A percentile compares a stretch with the other conserved stretches of the same genome.
Conservation (phyloP, 1,284 basidiomycete genomes). For the Leccinum huronense region DNA sequence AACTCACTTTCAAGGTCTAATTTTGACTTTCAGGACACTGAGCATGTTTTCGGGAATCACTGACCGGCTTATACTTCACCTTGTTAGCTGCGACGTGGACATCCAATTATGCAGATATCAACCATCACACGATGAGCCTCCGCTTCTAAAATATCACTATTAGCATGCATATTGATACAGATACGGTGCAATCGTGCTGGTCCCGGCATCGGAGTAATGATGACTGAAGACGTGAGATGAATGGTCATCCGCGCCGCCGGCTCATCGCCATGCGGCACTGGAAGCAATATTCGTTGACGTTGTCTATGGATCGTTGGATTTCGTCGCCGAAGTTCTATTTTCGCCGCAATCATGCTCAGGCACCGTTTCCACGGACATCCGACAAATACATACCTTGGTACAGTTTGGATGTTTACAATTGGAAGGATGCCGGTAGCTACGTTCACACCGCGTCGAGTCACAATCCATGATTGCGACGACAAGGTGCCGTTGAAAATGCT, state of each 20-base stretch:
- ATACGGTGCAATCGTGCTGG: conserved; percentile 30
- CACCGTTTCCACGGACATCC: conserved; percentile 12
- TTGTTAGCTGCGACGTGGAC: not conserved
- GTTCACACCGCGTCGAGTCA: conserved; percentile 57
- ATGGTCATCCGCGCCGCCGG: conserved; percentile 26
- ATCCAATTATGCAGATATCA: conserved; percentile 3
- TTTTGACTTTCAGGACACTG: not conserved
- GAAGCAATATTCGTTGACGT: conserved; percentile 56
- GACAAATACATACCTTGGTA: conserved; percentile 44
- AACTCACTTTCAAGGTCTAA: not conserved
- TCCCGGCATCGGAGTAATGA: conserved; percentile 10
- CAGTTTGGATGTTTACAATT: conserved; percentile 52
- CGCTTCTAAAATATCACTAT: conserved; percentile 18
- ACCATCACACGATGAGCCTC: conserved; percentile 4
- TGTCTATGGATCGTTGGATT: conserved; percentile 54
- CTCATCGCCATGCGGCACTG: conserved; percentile 49
- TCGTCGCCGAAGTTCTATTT: conserved; percentile 52
- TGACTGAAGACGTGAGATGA: conserved; percentile 7
- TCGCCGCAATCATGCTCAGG: conserved; percentile 15
- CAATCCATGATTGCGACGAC: conserved; percentile 70
- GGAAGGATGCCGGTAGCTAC: conserved; percentile 58
- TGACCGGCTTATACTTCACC: too few species aligned
- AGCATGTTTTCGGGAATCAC: not conserved
- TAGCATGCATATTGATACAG: conserved; percentile 29
- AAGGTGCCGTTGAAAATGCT: conserved; percentile 74